Percentiles rank a stretch among this genome's conserved stretches.
phyloP scores from a whole-genome alignment of 2,329 filamentous ascomycete genomes.

The Diaporthe sp. region DNA sequence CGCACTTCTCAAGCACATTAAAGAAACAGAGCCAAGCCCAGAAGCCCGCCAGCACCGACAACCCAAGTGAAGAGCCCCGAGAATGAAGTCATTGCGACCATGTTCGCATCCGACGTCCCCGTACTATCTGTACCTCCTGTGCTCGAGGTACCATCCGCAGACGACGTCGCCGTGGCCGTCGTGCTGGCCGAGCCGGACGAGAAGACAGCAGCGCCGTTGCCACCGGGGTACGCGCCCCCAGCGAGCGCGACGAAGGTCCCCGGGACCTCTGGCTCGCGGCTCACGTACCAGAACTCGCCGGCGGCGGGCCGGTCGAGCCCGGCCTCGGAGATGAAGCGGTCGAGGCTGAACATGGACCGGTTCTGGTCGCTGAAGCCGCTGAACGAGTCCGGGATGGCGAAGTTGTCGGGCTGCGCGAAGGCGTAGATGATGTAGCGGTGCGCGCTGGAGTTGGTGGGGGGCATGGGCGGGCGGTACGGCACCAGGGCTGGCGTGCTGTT shows the following conservation, averaged over 20 bases:
- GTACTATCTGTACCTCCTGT: background rate
- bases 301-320: conserved; percentile 20
- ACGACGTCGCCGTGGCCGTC: conserved; percentile 20
- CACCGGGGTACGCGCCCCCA: conserved; percentile 31
- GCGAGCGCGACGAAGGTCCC: conserved; percentile 34
- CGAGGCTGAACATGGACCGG: conserved; percentile 35
- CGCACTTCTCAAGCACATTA: background rate
- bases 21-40: background rate
- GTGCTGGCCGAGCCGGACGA: background rate
- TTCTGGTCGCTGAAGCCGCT: conserved; percentile 35
- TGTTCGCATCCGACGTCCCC: background rate
- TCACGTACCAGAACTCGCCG: conserved; percentile 39
- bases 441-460: conserved; percentile 33
- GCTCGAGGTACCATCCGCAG: background rate
- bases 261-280: conserved; percentile 27
- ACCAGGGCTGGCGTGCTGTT: conserved; percentile 23
- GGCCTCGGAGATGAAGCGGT: conserved; percentile 35
- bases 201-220: conserved; percentile 37
- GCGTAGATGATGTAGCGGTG: conserved; percentile 41
- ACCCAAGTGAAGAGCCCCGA: background rate
- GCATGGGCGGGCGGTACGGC: conserved; percentile 30
- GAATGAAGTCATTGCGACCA: background rate
- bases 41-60: background rate
- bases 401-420: conserved; percentile 37
- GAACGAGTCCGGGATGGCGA: conserved; percentile 32